Base-by-base conservation (phyloP, 2,329 filamentous ascomycete genomes). In the Ophiostoma angusticollis region DNA sequence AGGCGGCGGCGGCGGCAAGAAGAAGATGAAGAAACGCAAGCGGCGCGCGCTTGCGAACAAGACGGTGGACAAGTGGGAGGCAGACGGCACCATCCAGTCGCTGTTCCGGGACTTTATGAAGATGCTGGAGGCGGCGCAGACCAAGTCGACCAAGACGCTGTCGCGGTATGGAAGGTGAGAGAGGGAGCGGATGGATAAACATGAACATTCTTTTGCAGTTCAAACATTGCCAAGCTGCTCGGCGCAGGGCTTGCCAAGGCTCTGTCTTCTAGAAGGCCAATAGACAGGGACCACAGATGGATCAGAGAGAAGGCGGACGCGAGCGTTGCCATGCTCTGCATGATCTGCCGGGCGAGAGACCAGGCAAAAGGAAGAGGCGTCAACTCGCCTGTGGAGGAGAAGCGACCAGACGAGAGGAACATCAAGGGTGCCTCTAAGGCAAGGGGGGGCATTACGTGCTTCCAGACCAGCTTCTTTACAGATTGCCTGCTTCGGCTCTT, bases 71-170 rank as follows among this genome's bases (percentile, higher is more conserved):
- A 56, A 53, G 2, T 86, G 85, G 81, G 65, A 70, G 41, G 54
- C 58, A 9, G 60, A 58, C 1, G 71, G 72, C 3, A 69, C 77
- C 48, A 64, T 86, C 19, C 68, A 64, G 47, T 63, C 63, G 16
- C 58, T 89, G 12, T 84, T 78, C 56, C 57, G 60, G 9, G 70
- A 79, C 39, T 87, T 84, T 49, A 77, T 77, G 55, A 60, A 64
- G 2, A 73, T 68, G 46, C 59, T 84, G 18, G 69, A 79, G 49
- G 54, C 61, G 31, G 77, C 76, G 9, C 62, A 74, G 49, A 62
- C 70, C 22, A 58, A 62, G 49, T 45, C 52, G 8, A 48, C 41
- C 4, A 39, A 41, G 41, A 45, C 39, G 4, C 8, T 29, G 37
- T 39, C 35, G 17, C 31, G 42, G 21, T 48, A 34, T 25, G 42